Base-by-base conservation (phyloP, 768 basidiomycete genomes). In the Lentinus tigrinus region DNA sequence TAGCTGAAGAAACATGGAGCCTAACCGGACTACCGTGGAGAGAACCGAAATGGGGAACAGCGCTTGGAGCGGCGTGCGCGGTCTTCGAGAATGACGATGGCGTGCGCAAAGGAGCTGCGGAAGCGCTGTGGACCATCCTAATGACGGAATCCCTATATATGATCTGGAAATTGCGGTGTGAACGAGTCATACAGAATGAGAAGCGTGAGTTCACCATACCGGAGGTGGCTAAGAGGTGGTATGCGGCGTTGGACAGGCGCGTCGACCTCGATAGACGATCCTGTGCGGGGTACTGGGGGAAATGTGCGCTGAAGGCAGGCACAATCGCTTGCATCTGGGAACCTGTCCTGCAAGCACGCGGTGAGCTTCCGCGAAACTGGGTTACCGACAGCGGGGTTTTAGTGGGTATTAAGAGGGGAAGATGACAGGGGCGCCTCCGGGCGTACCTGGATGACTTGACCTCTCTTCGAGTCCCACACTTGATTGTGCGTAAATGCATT, bases 401-500 rank as follows among this genome's bases (percentile, higher is more conserved):
- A 51, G 49, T 51, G 49, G 52, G 42, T 42, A 53, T 53, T 19
- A 27, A n/a, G 52, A 11, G 52, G 5, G 52, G 52, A 4, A 6
- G 19, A 11, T 53, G 21, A 13, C 2, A 23, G 38, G 13, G 27
- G 19, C 4, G 23, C 1, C 19, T 36, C 17, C n/a, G 8, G n/a
- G 4, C 38, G 52, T 36, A 42, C 4, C 52, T 19, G 5, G 14
- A 53, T 24, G n/a, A 27, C 19, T 9, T 8, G n/a, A 27, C 8
- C 28, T 4, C 2, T 14, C 14, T 7, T 14, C 24, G 49, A 51
- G 49, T 51, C 49, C 49, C 49, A 51, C 49, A 51, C 49, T 19
- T n/a, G n/a, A n/a, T 4, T 16, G 34, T 51, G 49, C 49, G 34
- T 51, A 51, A 51, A 36, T 3, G 49, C 49, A 51, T 51, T 51